phyloP scores from a whole-genome alignment of 257 asterid species.

The Nicotiana otophora region DNA sequence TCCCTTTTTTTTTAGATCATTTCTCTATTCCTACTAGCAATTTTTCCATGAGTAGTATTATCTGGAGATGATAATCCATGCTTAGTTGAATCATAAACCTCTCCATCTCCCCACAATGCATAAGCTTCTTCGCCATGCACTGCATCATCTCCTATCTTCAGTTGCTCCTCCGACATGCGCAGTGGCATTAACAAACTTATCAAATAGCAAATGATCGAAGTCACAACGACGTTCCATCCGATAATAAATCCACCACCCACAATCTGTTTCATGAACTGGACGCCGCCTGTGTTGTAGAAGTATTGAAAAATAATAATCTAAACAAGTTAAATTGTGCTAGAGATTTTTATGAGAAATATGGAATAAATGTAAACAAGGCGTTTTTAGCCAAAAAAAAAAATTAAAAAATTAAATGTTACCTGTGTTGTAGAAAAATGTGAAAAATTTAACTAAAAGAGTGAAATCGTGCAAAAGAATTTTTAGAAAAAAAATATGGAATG shows the following conservation, averaged over 20 bases:
- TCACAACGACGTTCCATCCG: conserved; percentile 58
- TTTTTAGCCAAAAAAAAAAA: too few relatives aligned
- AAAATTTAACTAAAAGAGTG: too few relatives aligned
- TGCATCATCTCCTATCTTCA: conserved; percentile 59
- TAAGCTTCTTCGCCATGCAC: conserved; percentile 79
- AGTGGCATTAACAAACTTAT: conserved; percentile 40
- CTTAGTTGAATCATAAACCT: conserved; percentile 46
- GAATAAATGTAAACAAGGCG: too few relatives aligned
- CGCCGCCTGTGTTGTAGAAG: too few relatives aligned
- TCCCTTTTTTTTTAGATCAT: too few relatives aligned
- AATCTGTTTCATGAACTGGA: conserved; percentile 37
- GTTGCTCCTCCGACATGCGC: conserved; percentile 57
- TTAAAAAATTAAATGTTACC: too few relatives aligned
- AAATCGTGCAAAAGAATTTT: too few relatives aligned
- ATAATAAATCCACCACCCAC: conserved; percentile 55
- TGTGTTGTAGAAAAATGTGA: too few relatives aligned
- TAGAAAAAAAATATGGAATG: too few relatives aligned
- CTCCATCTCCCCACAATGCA: conserved; percentile 71
- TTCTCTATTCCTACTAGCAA: neutral
- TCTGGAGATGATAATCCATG: conserved; percentile 28
- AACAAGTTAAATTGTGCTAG: too few relatives aligned
- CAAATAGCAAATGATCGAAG: conserved; percentile 42
- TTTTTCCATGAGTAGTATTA: neutral
- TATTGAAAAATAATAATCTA: too few relatives aligned
- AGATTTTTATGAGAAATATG: too few relatives aligned